Evolutionary conservation across 352 stramenopile genomes (phyloP).

Genomic region (Pythium sp.): DNA sequence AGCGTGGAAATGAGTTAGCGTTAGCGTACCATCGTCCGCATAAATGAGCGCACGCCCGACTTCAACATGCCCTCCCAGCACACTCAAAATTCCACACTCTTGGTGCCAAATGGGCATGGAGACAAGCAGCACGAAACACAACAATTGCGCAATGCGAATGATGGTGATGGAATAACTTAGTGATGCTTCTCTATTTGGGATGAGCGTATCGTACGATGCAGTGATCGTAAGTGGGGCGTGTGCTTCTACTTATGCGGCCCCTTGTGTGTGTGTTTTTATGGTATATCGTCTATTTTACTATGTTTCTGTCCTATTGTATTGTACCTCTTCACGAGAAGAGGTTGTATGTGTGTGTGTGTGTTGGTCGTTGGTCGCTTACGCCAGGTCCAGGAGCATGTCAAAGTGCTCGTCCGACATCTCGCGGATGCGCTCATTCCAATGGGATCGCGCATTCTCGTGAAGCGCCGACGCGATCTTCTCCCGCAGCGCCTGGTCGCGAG

Average conservation of each 20-base stretch:
- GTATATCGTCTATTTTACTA: constrained; percentile 12
- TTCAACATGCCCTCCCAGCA: not conserved
- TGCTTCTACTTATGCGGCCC: not conserved
- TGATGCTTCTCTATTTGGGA: constrained; percentile 2
- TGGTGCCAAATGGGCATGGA: not conserved
- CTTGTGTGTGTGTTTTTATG: constrained; percentile 9
- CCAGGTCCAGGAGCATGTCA: constrained; percentile 76
- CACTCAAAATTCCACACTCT: not conserved
- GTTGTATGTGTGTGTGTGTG: not conserved
- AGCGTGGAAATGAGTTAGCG: not conserved
- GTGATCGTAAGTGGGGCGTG: not conserved
- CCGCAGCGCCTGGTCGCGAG: constrained; percentile 46
- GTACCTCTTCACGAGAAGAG: constrained; percentile 2
- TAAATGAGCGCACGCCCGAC: not conserved
- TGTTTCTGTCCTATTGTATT: constrained; percentile 8
- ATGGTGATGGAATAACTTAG: constrained; percentile 6
- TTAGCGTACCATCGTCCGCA: not conserved
- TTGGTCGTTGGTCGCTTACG: constrained; percentile 20
- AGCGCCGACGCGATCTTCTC: constrained; percentile 62
- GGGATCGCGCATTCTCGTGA: constrained; percentile 55
- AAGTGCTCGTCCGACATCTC: constrained; percentile 80
- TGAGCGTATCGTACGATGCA: constrained; percentile 2
- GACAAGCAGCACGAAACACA: not conserved
- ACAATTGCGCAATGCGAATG: not conserved
- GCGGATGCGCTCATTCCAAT: constrained; percentile 81